phyloP scores from a whole-genome alignment of 2,329 filamentous ascomycete species.

The Trichophyton schoenleinii region DNA sequence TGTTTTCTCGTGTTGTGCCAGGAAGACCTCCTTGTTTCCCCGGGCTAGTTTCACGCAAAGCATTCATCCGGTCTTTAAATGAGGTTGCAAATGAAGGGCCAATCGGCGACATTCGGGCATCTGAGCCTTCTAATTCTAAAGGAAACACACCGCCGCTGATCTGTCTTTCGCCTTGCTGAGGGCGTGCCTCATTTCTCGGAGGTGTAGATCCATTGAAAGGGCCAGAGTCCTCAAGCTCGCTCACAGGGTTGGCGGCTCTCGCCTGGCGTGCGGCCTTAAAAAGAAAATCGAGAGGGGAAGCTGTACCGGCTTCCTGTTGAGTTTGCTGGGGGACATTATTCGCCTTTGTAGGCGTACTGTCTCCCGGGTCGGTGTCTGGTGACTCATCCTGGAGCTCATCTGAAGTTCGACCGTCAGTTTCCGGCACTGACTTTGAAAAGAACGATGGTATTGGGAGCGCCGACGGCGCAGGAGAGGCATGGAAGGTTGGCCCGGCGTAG shows the following conservation, averaged over 20 bases:
- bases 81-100: slow-evolving; percentile 56
- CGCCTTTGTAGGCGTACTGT: slow-evolving; percentile 36
- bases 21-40: slow-evolving; percentile 5
- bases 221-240: slow-evolving; percentile 25
- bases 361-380: slow-evolving; percentile 23
- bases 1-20: slow-evolving; percentile 22
- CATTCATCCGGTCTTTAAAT: slow-evolving; percentile 36
- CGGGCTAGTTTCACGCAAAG: slow-evolving; percentile 26
- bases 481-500: slow-evolving; percentile 89
- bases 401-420: slow-evolving; percentile 36
- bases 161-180: slow-evolving; percentile 34
- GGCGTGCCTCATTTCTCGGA: slow-evolving; percentile 13
- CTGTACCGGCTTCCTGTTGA: slow-evolving; percentile 22
- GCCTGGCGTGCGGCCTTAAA: slow-evolving; percentile 71
- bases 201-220: not conserved
- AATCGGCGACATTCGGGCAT: slow-evolving; percentile 39
- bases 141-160: slow-evolving; percentile 47
- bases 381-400: slow-evolving; percentile 31
- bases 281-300: slow-evolving; percentile 78
- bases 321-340: slow-evolving; percentile 23
- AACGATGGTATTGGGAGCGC: slow-evolving; percentile 85
- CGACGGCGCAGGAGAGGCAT: slow-evolving; percentile 84
- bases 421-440: slow-evolving; percentile 60
- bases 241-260: slow-evolving; percentile 42
- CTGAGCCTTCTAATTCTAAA: slow-evolving; percentile 53